Evolutionary conservation across 179 eudicot species (phyloP), one percentile per base, ranked within the genome.

Genomic region (Silene vulgaris): DNA sequence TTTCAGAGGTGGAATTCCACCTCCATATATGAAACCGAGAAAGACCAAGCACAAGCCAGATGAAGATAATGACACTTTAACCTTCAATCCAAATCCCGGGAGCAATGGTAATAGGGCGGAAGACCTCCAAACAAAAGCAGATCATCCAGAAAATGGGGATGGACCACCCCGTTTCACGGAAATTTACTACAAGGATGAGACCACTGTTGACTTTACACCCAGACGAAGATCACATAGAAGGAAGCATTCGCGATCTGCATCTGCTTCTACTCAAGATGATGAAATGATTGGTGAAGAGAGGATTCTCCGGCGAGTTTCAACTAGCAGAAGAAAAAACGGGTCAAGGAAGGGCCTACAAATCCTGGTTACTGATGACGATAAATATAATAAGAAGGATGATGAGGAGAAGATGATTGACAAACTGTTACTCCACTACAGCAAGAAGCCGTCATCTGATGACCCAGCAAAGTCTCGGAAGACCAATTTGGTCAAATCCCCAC

Each of bases 341-440:
- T 88, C 97, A 9, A 78, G 87, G 75, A 90, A 86, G 80, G 97
- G 97, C 19, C 82, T 92, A 68, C 92, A 92, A 67, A 85, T 94
- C 40, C 70, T 90, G 78, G 79, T 87, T 17, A 91, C 88, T 17
- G 17, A 52, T 13, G 91, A 88, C 13, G 91, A 89, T 21, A 91
- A 87, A 35, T 71, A 63, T 75, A 69, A 63, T 75, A 69, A 73
- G 50, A 86, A 92, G 66, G 92, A 90, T 35, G 90, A 92, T 1
- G 97, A 94, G 73, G 99, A 95, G 84, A 87, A 29, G 73, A 82
- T 84, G 81, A 89, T 95, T 17, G 99, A 95, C 82, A 86, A 89
- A 50, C 85, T 95, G 23, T 73, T 95, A 80, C 80, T 92, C 45
- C 96, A 90, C 79, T 95, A 95, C 81, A 84, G 95, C 81, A 85